These are phyloP conservation scores for Tricholoma sp. DNA, from an alignment of 768 basidiomycete species.

Conservation along the genomic window DNA sequence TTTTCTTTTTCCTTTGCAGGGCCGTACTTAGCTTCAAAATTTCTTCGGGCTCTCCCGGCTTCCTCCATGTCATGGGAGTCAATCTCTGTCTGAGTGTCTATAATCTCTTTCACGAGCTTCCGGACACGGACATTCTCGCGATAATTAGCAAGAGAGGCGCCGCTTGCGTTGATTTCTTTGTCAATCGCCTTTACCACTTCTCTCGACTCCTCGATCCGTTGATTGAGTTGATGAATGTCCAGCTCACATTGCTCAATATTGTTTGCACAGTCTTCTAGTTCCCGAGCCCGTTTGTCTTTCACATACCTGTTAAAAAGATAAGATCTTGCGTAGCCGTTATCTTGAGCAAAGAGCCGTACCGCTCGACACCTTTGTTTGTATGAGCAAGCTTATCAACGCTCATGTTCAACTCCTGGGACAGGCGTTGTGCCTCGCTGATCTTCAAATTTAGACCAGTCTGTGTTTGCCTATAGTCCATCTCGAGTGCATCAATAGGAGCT, in stretches of 20 bases:
- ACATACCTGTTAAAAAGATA: conserved; percentile 51
- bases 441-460: conserved; percentile 47
- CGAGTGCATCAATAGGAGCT: conserved; percentile 59
- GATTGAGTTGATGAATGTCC: conserved; percentile 32
- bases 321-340: not conserved
- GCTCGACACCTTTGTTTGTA: conserved; percentile 59
- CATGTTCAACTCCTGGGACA: conserved; percentile 61
- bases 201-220: conserved; percentile 34
- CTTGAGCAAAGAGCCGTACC: conserved; percentile 34
- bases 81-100: conserved; percentile 63
- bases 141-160: conserved; percentile 61
- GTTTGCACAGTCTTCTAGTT: conserved; percentile 53
- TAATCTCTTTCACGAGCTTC: conserved; percentile 61
- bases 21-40: conserved; percentile 78
- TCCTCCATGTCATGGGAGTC: conserved; percentile 77
- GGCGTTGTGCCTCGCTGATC: conserved; percentile 46
- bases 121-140: conserved; percentile 82
- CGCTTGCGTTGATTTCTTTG: conserved; percentile 75
- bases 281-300: conserved; percentile 57
- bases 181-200: conserved; percentile 53
- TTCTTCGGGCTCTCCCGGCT: conserved; percentile 76
- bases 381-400: conserved; percentile 56
- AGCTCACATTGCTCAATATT: conserved; percentile 42
- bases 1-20: conserved; percentile 69
- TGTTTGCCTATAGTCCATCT: conserved; percentile 44